A percentile compares a stretch with the other conserved stretches of the same genome.
phyloP scores from a whole-genome alignment of 2,329 filamentous ascomycete species.

The Sclerotinia minor region DNA sequence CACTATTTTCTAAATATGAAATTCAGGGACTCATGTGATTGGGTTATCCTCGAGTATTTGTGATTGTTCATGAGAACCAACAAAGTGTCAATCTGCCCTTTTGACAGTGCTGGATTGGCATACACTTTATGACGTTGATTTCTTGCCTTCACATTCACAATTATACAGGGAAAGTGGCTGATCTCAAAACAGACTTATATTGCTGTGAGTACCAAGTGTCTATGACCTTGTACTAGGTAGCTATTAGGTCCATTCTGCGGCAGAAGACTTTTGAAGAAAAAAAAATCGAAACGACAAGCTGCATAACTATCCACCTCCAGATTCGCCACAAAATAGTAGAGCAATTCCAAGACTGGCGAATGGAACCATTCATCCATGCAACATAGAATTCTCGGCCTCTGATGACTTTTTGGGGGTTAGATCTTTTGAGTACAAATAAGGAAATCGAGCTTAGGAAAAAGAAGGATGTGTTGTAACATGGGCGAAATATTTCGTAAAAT shows the following conservation, averaged over 20 bases:
- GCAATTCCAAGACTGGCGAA: neutral
- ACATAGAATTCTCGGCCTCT: constrained; percentile 2
- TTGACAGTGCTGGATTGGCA: constrained; percentile 1
- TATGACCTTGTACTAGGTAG: constrained; percentile 25
- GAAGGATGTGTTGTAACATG: constrained; percentile 23
- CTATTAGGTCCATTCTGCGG: constrained; percentile 21
- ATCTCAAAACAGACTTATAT: constrained; percentile 22
- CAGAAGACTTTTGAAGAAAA: constrained; percentile 27
- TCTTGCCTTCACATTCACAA: neutral
- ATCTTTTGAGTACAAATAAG: constrained; percentile 24
- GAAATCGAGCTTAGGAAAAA: constrained; percentile 17
- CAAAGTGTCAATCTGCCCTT: constrained; percentile 9
- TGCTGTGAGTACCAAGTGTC: constrained; percentile 23
- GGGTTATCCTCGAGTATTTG: neutral
- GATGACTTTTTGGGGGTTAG: constrained; percentile 9
- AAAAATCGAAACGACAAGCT: constrained; percentile 17
- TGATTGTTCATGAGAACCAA: constrained; percentile 9
- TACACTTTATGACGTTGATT: constrained; percentile 1
- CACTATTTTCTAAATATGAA: neutral
- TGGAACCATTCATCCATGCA: constrained; percentile 1
- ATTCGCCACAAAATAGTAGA: constrained; percentile 17
- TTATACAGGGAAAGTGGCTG: neutral
- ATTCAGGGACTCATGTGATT: constrained; percentile 13
- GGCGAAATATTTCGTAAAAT: constrained; percentile 2
- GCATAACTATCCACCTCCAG: constrained; percentile 18